Evolutionary conservation across 257 asterid genomes (phyloP).

Genomic region (Solanum virginianum): DNA sequence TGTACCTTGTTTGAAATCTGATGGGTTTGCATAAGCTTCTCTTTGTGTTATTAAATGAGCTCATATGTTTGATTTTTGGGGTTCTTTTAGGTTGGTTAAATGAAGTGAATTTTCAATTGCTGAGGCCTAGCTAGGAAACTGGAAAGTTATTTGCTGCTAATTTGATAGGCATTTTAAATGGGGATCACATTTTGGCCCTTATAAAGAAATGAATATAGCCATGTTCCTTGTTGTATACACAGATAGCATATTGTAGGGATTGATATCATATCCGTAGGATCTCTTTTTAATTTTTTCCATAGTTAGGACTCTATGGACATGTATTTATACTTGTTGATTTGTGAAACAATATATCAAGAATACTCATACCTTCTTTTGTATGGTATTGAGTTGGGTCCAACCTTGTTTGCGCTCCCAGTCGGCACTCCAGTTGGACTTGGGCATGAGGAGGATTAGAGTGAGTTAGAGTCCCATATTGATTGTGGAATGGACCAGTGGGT

Average conservation of each 20-base stretch:
- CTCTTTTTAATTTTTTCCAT: background rate
- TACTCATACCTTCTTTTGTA: background rate
- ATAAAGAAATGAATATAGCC: background rate
- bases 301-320: background rate
- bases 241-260: background rate
- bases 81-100: background rate
- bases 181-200: background rate
- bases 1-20: background rate
- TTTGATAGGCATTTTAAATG: background rate
- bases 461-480: background rate
- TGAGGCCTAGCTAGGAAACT: background rate
- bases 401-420: background rate
- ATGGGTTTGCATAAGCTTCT: background rate
- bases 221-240: background rate
- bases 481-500: background rate
- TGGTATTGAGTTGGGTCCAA: background rate
- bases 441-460: background rate
- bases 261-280: background rate
- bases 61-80: background rate
- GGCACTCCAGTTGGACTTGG: background rate
- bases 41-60: background rate
- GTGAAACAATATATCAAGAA: background rate
- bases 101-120: background rate
- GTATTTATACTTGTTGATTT: background rate
- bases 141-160: background rate